Conservation (phyloP, 1,139 yeast species). For the Hanseniaspora uvarum region DNA sequence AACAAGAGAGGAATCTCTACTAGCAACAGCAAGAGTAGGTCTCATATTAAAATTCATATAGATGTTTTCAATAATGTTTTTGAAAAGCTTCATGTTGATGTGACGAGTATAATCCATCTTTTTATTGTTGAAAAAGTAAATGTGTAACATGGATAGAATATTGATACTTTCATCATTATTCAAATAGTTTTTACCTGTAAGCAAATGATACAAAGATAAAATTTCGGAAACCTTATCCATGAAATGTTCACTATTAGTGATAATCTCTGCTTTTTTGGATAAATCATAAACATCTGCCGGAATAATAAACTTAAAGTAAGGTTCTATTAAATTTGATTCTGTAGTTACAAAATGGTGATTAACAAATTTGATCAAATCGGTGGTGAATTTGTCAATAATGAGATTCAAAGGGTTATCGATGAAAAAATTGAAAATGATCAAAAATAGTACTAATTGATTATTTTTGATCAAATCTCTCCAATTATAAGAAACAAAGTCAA, state of each 20-base stretch:
- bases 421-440: conserved; percentile 23
- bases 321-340: background rate
- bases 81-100: conserved; percentile 24
- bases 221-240: conserved; percentile 22
- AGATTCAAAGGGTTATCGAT: conserved; percentile 21
- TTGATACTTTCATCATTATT: conserved; percentile 19
- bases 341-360: background rate
- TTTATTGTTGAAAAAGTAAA: conserved; percentile 21
- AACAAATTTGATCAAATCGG: background rate
- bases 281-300: conserved; percentile 15
- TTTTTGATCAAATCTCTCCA: conserved; percentile 18
- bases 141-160: conserved; percentile 19
- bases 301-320: background rate
- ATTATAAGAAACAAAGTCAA: background rate
- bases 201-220: conserved; percentile 21
- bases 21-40: background rate
- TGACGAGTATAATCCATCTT: conserved; percentile 24
- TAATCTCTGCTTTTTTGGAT: conserved; percentile 9
- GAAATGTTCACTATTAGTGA: conserved; percentile 23
- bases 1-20: background rate
- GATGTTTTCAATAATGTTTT: conserved; percentile 17
- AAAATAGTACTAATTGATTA: conserved; percentile 21
- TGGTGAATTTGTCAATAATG: conserved; percentile 4
- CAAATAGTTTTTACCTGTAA: conserved; percentile 23
- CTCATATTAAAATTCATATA: conserved; percentile 10